Evolutionary conservation across 2,329 filamentous ascomycete species (phyloP).

Genomic region (Botrytis aclada): DNA sequence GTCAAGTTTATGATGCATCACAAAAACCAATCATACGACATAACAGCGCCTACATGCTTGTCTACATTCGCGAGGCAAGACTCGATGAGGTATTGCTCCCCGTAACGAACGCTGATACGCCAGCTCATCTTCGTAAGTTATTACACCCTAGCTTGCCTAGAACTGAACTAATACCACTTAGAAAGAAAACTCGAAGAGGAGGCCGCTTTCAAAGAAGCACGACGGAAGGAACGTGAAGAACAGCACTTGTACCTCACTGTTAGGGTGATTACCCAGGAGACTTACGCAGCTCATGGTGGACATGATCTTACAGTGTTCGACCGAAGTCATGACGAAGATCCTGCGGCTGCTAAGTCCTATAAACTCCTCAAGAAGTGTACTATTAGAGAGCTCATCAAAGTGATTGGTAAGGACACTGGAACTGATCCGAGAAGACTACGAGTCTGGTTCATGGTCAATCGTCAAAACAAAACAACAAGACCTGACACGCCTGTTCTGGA

Average conservation of each 20-base stretch:
- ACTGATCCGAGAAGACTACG: constrained; percentile 69
- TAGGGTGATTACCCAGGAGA: constrained; percentile 75
- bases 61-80: constrained; percentile 86
- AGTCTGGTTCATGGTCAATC: constrained; percentile 97
- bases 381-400: constrained; percentile 69
- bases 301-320: constrained; percentile 79
- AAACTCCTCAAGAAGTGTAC: constrained; percentile 72
- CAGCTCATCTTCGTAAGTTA: constrained; percentile 70
- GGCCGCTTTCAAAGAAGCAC: constrained; percentile 68
- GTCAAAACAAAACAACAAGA: constrained; percentile 93
- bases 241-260: constrained; percentile 89
- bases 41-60: constrained; percentile 96
- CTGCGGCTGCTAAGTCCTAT: constrained; percentile 68
- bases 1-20: constrained; percentile 48
- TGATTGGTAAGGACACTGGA: constrained; percentile 67
- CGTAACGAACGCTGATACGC: constrained; percentile 75
- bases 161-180: constrained; percentile 39
- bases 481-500: constrained; percentile 86
- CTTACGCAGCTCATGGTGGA: constrained; percentile 76
- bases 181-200: constrained; percentile 79
- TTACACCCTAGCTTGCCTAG: neutral
- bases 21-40: constrained; percentile 59
- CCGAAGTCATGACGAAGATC: constrained; percentile 51
- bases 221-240: constrained; percentile 86
- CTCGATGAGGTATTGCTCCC: constrained; percentile 79